phyloP scores from a whole-genome alignment of 192 early-diverging fungal species.

The Pecoramyces ruminantium region DNA sequence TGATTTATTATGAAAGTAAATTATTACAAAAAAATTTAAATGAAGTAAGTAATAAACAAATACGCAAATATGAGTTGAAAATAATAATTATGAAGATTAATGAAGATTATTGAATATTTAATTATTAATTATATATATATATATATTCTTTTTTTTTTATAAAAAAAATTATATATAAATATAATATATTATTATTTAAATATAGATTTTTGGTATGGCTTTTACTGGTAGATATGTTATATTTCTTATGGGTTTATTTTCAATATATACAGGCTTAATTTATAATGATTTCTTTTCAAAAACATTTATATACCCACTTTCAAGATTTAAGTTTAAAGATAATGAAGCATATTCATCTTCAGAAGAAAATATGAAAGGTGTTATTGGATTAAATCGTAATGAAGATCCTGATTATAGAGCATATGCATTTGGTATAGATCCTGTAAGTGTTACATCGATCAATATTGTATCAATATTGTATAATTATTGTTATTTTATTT shows the following conservation, averaged over 20 bases:
- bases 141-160: too few relatives aligned
- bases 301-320: conserved; percentile 46
- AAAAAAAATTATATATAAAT: too few relatives aligned
- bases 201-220: conserved; percentile 65
- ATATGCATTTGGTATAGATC: conserved; percentile 59
- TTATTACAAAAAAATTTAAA: conserved; percentile 49
- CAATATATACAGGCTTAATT: conserved; percentile 88
- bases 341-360: conserved; percentile 31
- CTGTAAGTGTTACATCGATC: background rate
- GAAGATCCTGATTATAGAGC: background rate
- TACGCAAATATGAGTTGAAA: too few relatives aligned
- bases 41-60: background rate
- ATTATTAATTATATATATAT: too few relatives aligned
- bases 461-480: too few relatives aligned
- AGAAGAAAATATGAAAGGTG: conserved; percentile 39
- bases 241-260: conserved; percentile 93
- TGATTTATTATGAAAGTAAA: conserved; percentile 65
- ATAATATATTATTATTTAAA: background rate
- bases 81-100: too few relatives aligned
- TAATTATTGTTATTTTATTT: too few relatives aligned
- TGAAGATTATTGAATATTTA: too few relatives aligned
- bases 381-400: conserved; percentile 32
- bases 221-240: conserved; percentile 95
- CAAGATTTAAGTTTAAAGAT: conserved; percentile 64
- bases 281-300: conserved; percentile 98